Evolutionary conservation across 495 filamentous ascomycete species (phyloP).

Genomic region (Xylaria intraflava): DNA sequence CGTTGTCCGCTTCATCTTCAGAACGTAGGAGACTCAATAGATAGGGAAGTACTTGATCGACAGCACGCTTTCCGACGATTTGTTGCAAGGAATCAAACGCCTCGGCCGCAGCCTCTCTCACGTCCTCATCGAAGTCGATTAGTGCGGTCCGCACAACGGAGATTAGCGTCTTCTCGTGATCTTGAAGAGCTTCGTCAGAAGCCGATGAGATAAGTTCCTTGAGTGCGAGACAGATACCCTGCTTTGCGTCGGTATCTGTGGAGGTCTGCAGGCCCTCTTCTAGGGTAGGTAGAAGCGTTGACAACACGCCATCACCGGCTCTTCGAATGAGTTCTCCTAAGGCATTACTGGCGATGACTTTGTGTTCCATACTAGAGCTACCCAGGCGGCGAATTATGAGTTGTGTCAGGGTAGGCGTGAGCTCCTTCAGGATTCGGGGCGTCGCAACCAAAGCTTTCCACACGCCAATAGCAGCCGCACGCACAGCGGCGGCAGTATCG

Average conservation of each 20-base stretch:
- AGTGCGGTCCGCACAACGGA: slow-evolving; percentile 89
- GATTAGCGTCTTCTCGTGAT: slow-evolving; percentile 91
- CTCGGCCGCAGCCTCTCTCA: slow-evolving; percentile 92
- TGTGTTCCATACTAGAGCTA: slow-evolving; percentile 95
- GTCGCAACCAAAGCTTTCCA: slow-evolving; percentile 97
- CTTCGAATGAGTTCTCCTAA: slow-evolving; percentile 94
- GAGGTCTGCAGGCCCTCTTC: slow-evolving; percentile 87
- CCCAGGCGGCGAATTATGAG: slow-evolving; percentile 90
- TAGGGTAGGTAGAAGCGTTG: slow-evolving; percentile 80
- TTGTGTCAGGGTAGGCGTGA: slow-evolving; percentile 88
- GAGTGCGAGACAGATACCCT: slow-evolving; percentile 95
- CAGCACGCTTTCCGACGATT: slow-evolving; percentile 83
- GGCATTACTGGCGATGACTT: slow-evolving; percentile 94
- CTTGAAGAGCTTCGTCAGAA: slow-evolving; percentile 79
- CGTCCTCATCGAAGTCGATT: slow-evolving; percentile 81
- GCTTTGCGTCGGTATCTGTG: slow-evolving; percentile 86
- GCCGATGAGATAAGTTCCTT: slow-evolving; percentile 91
- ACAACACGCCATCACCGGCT: slow-evolving; percentile 86
- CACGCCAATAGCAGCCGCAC: slow-evolving; percentile 80
- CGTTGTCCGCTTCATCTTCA: slow-evolving; percentile 84
- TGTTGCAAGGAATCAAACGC: slow-evolving; percentile 93
- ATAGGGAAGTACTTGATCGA: slow-evolving; percentile 91
- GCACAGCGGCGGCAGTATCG: slow-evolving; percentile 90
- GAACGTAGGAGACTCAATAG: slow-evolving; percentile 79
- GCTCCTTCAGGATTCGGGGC: slow-evolving; percentile 85